Percentiles rank a stretch among this genome's conserved stretches.
Conservation (phyloP, 2,329 filamentous ascomycete genomes). For the Arthrobotrys iridis region DNA sequence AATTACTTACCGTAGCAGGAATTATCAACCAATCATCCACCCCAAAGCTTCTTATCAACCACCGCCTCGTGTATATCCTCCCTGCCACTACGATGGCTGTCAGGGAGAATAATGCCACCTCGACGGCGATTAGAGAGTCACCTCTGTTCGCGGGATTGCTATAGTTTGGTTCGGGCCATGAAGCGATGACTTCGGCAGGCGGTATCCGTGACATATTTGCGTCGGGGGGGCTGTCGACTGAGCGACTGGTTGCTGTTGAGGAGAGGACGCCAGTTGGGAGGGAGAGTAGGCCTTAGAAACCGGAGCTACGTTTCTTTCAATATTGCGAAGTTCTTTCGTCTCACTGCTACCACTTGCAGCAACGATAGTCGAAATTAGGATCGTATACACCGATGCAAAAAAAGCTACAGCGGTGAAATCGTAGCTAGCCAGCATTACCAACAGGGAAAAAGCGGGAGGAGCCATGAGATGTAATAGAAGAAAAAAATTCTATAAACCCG, state of each 20-base stretch:
- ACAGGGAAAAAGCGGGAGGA: constrained; percentile 52
- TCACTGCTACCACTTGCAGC: constrained; percentile 30
- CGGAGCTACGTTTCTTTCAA: constrained; percentile 16
- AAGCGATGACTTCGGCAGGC: constrained; percentile 62
- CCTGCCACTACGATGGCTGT: constrained; percentile 62
- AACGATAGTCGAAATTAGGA: constrained; percentile 52
- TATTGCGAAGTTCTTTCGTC: constrained; percentile 18
- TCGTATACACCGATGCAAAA: constrained; percentile 52
- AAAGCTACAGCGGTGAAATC: constrained; percentile 52
- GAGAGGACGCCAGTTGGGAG: not conserved
- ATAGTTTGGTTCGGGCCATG: constrained; percentile 66
- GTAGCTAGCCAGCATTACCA: constrained; percentile 49
- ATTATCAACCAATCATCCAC: constrained; percentile 53
- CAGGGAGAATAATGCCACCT: constrained; percentile 62
- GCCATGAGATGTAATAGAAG: constrained; percentile 43
- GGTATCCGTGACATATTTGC: constrained; percentile 57
- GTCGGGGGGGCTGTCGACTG: constrained; percentile 1
- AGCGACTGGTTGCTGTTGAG: not conserved
- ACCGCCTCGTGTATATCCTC: constrained; percentile 61
- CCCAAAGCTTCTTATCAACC: constrained; percentile 48
- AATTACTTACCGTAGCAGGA: constrained; percentile 38
- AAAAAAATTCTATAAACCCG: constrained; percentile 25
- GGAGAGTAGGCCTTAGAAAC: constrained; percentile 10
- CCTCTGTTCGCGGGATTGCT: constrained; percentile 64
- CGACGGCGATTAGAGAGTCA: constrained; percentile 62